phyloP scores from a whole-genome alignment of 2,329 filamentous ascomycete species.

The Exophiala viscosa region DNA sequence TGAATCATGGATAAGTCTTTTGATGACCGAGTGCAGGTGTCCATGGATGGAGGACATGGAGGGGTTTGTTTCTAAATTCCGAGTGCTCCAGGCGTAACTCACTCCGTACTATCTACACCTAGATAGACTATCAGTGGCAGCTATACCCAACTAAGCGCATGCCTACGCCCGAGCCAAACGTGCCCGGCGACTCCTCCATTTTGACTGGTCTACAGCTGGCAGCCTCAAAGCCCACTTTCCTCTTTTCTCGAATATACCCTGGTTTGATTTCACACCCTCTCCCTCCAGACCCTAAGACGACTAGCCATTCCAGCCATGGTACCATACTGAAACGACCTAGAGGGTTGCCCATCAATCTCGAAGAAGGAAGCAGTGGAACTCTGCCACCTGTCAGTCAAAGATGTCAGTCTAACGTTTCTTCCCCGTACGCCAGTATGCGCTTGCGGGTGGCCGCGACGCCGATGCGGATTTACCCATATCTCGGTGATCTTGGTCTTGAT shows the following conservation, averaged over 20 bases:
- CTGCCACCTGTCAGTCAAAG: neutral
- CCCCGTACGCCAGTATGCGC: neutral
- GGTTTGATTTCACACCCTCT: slow-evolving; percentile 5
- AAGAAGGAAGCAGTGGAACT: neutral
- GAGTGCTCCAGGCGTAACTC: too few relatives aligned
- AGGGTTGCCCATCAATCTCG: neutral
- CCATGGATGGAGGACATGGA: too few relatives aligned
- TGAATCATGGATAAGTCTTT: too few relatives aligned
- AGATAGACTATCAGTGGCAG: neutral
- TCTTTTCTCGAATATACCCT: slow-evolving; percentile 11
- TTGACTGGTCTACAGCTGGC: neutral
- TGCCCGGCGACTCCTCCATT: neutral
- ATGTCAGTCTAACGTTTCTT: neutral
- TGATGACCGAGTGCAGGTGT: too few relatives aligned
- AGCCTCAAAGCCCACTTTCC: slow-evolving; percentile 14
- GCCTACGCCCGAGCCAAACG: neutral
- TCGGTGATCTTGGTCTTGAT: slow-evolving; percentile 1
- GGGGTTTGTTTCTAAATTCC: too few relatives aligned
- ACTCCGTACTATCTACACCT: neutral
- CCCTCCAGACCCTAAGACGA: neutral
- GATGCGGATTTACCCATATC: slow-evolving; percentile 3
- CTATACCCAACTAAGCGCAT: slow-evolving; percentile 1
- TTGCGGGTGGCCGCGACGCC: slow-evolving; percentile 23
- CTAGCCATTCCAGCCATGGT: neutral
- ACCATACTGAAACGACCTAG: neutral